Percentiles rank a stretch among this genome's conserved stretches.
Conservation (phyloP, 345 rosid species). For the Gossypium australe region DNA sequence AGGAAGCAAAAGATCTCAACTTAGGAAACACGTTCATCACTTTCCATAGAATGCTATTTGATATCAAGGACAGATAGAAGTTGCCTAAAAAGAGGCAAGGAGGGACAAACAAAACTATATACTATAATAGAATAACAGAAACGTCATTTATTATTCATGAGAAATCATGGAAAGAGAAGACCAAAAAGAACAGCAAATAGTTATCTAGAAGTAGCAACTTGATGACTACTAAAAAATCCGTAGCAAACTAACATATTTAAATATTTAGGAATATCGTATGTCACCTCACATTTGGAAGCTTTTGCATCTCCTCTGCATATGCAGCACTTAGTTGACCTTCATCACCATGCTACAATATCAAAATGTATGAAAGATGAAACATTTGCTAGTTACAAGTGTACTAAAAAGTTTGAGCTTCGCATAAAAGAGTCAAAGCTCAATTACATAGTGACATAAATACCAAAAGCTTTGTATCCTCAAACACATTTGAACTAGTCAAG, state of each 20-base stretch:
- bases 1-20: neutral
- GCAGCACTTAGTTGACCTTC: slow-evolving; percentile 83
- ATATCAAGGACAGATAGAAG: neutral
- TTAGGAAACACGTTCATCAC: neutral
- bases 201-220: neutral
- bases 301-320: slow-evolving; percentile 72
- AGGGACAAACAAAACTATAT: neutral
- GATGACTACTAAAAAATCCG: neutral
- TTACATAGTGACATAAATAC: neutral
- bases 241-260: neutral
- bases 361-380: slow-evolving; percentile 10
- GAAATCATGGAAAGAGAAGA: slow-evolving; percentile 2
- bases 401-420: neutral
- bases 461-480: neutral
- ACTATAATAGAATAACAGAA: neutral
- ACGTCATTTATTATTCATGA: neutral
- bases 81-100: neutral
- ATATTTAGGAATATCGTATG: slow-evolving; percentile 18
- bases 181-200: neutral
- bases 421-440: neutral
- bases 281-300: slow-evolving; percentile 87
- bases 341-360: slow-evolving; percentile 62
- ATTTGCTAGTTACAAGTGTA: slow-evolving; percentile 1
- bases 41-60: neutral
- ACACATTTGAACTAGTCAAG: neutral